Base-by-base conservation (phyloP, 495 filamentous ascomycete species). In the Talaromyces liani region DNA sequence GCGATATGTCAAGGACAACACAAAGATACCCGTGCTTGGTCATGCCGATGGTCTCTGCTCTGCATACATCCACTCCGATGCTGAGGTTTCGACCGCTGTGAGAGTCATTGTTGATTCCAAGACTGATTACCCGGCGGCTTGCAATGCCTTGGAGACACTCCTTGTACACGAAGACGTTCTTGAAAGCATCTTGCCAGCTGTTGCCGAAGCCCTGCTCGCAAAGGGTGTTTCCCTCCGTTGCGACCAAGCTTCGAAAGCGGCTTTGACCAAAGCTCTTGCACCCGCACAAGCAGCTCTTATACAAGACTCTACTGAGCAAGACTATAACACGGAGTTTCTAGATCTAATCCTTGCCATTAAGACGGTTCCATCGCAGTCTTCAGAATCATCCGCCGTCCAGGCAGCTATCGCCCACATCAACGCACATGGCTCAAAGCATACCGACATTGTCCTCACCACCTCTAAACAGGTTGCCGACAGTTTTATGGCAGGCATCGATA, bases 1-100 rank as follows among this genome's bases (percentile, higher is more conserved):
- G 47, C 84, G 89, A 16, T 91, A 87, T 74, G 90, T 97, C 73
- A 95, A 98, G 70, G 82, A 88, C 39, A 87, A 88, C 66, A 97
- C 94, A 60, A 90, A 90, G 65, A 98, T 99, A 64, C 95, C 94
- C 0, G 95, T 99, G 6, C 85, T 99, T 29, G 94, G 94, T 36
- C 94, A 99, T 71, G 95, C 94, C 12, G 95, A 99, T 71, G 94
- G 94, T 31, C 82, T 98, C 63, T 98, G 94, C 79, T 85, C 85
- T 63, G 87, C 93, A 63, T 99, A 96, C 75, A 83, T 99, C 34
- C 89, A 93, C 67, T 75, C 82, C 12, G 90, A 93, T 54, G 93
- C 91, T 27, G 87, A 93, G 65, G 75, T 77, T 22, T 77, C 84
- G 25, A 87, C 87, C 69, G 89, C 91, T 27, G 82, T 85, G 12